These are phyloP conservation scores for Claviceps sp. DNA, from an alignment of 2,329 filamentous ascomycete species.

Conservation along the genomic window DNA sequence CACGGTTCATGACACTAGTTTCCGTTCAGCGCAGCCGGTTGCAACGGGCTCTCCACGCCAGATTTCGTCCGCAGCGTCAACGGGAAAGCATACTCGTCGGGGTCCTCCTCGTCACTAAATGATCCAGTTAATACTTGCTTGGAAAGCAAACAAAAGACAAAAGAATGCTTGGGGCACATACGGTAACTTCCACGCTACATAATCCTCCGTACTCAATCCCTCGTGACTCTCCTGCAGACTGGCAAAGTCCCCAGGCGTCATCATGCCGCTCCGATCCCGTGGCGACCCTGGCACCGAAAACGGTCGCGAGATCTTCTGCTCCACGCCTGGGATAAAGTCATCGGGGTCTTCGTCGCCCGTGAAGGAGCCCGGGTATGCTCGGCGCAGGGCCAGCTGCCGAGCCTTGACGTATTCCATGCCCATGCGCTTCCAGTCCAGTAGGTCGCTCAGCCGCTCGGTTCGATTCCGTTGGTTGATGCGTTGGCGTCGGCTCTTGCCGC, in stretches of 20 bases:
- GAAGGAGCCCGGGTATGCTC: slow-evolving; percentile 85
- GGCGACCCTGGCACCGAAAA: slow-evolving; percentile 91
- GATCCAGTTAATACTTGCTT: not conserved
- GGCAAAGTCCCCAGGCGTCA: slow-evolving; percentile 97
- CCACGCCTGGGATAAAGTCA: slow-evolving; percentile 82
- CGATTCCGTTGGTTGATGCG: slow-evolving; percentile 98
- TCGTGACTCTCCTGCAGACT: slow-evolving; percentile 90
- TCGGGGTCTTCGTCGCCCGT: slow-evolving; percentile 67
- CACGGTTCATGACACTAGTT: slow-evolving; percentile 5
- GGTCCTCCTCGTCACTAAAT: slow-evolving; percentile 78
- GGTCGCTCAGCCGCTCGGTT: slow-evolving; percentile 84
- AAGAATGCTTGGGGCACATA: slow-evolving; percentile 40
- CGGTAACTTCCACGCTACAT: slow-evolving; percentile 96
- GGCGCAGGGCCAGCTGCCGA: slow-evolving; percentile 75
- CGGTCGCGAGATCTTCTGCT: slow-evolving; percentile 89
- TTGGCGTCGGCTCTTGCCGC: slow-evolving; percentile 82
- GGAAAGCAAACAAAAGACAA: too few relatives aligned
- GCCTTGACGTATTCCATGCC: slow-evolving; percentile 99
- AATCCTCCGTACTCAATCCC: slow-evolving; percentile 89
- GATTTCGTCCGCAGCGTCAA: slow-evolving; percentile 41
- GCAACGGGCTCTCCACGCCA: slow-evolving; percentile 15
- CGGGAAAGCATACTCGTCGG: slow-evolving; percentile 53
- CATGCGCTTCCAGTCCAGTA: slow-evolving; percentile 99
- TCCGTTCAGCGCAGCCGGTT: slow-evolving; percentile 10
- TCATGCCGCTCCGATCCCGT: slow-evolving; percentile 84